These are phyloP conservation scores for Phytophthora syringae DNA, from an alignment of 352 stramenopile species.

Conservation along the genomic window DNA sequence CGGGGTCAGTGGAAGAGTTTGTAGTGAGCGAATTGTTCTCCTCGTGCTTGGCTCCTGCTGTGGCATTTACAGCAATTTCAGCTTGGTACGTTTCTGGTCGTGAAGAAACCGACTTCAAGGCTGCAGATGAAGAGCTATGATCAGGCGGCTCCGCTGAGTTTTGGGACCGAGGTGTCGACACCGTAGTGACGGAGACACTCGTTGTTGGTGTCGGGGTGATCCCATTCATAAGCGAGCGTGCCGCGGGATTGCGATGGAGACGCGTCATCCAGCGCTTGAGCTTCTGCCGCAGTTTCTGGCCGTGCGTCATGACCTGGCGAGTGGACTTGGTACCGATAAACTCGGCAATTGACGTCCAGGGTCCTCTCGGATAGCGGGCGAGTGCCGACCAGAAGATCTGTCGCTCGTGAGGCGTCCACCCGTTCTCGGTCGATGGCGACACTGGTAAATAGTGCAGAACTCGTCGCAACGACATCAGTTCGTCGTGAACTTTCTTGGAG, in stretches of 20 bases:
- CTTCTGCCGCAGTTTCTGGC: slow-evolving; percentile 56
- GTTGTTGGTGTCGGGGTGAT: background rate
- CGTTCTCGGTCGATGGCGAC: slow-evolving; percentile 27
- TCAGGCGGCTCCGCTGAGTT: too few species aligned
- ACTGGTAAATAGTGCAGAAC: slow-evolving; percentile 30
- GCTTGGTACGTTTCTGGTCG: background rate
- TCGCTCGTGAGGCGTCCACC: slow-evolving; percentile 41
- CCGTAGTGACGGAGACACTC: background rate
- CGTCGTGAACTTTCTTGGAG: slow-evolving; percentile 36
- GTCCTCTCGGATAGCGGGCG: slow-evolving; percentile 44
- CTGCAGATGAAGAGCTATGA: background rate
- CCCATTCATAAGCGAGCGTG: slow-evolving; percentile 19
- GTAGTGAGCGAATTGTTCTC: background rate
- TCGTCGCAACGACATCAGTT: slow-evolving; percentile 28
- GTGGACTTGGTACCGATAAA: slow-evolving; percentile 54
- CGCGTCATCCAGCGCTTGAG: slow-evolving; percentile 46
- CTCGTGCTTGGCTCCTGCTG: background rate
- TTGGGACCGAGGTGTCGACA: background rate
- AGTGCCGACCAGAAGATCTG: slow-evolving; percentile 48
- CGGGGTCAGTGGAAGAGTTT: background rate
- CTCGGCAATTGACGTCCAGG: slow-evolving; percentile 53
- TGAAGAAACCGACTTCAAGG: background rate
- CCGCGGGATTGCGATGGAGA: slow-evolving; percentile 22
- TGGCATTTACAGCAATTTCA: too few species aligned
- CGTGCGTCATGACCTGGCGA: slow-evolving; percentile 57